A percentile compares a stretch with the other conserved stretches of the same genome.
Evolutionary conservation across 306 rosid genomes (phyloP).

Genomic region (Dryas drummondii): DNA sequence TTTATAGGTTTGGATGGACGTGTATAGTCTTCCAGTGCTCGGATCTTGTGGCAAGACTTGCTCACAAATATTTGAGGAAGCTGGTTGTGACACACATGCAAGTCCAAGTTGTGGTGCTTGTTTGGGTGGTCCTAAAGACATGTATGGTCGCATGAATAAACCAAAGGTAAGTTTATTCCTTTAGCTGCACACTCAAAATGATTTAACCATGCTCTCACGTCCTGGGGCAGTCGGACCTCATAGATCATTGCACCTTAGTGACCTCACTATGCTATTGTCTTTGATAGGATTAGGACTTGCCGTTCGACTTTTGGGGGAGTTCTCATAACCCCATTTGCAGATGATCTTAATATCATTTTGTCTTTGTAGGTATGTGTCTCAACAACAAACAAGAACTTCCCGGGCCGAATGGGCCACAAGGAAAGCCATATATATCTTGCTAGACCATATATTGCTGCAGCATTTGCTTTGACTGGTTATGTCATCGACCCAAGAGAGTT

Average conservation of each 20-base stretch:
- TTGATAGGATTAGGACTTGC: neutral
- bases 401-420: slow-evolving; percentile 93
- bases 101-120: slow-evolving; percentile 98
- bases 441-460: slow-evolving; percentile 92
- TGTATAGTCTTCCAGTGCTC: slow-evolving; percentile 72
- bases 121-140: slow-evolving; percentile 95
- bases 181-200: neutral
- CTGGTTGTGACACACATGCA: slow-evolving; percentile 96
- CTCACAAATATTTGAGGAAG: slow-evolving; percentile 98
- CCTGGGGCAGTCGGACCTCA: neutral
- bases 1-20: slow-evolving; percentile 88
- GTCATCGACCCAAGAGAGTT: slow-evolving; percentile 94
- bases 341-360: neutral
- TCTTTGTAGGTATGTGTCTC: slow-evolving; percentile 75
- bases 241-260: neutral
- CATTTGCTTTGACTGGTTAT: slow-evolving; percentile 92
- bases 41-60: slow-evolving; percentile 96
- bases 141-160: slow-evolving; percentile 86
- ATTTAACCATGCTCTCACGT: neutral
- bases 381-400: slow-evolving; percentile 92
- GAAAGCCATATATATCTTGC: slow-evolving; percentile 93
- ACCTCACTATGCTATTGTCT: neutral
- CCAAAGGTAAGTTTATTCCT: slow-evolving; percentile 56
- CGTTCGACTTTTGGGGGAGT: neutral
- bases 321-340: neutral